Conservation (phyloP, 306 rosid genomes). For the Acacia melanoxylon region DNA sequence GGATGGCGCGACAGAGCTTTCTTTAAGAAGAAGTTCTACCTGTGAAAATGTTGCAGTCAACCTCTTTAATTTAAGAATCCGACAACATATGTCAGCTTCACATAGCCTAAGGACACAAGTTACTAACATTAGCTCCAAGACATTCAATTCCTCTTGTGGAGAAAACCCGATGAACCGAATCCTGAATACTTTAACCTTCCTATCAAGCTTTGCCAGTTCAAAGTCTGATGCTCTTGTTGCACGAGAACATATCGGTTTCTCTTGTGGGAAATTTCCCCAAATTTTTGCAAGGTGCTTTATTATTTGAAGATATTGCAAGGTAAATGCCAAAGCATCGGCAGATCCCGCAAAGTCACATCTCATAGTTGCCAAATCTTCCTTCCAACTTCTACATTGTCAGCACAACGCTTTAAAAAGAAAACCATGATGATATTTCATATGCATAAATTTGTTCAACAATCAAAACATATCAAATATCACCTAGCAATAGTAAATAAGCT, state of each 20-base stretch:
- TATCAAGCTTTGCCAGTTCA: too few species aligned
- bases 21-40: conserved; percentile 47
- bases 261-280: conserved; percentile 55
- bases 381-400: conserved; percentile 58
- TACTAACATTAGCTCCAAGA: too few species aligned
- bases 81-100: conserved; percentile 43
- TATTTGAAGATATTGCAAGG: conserved; percentile 53
- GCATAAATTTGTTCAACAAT: too few species aligned
- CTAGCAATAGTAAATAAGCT: too few species aligned
- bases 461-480: too few species aligned
- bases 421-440: too few species aligned
- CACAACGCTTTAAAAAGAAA: not conserved
- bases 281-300: conserved; percentile 54
- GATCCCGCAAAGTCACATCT: conserved; percentile 33
- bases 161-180: too few species aligned
- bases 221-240: too few species aligned
- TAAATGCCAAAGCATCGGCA: conserved; percentile 53
- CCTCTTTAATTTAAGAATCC: conserved; percentile 39
- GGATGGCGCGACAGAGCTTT: conserved; percentile 45
- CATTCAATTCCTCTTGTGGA: too few species aligned
- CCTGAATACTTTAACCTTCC: too few species aligned
- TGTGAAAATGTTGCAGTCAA: conserved; percentile 43
- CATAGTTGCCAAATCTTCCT: conserved; percentile 54
- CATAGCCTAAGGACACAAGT: too few species aligned
- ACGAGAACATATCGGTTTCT: not conserved